Evolutionary conservation across 257 asterid species (phyloP), one percentile per base, ranked within the genome.

Genomic region (Euphrasia confusa): DNA sequence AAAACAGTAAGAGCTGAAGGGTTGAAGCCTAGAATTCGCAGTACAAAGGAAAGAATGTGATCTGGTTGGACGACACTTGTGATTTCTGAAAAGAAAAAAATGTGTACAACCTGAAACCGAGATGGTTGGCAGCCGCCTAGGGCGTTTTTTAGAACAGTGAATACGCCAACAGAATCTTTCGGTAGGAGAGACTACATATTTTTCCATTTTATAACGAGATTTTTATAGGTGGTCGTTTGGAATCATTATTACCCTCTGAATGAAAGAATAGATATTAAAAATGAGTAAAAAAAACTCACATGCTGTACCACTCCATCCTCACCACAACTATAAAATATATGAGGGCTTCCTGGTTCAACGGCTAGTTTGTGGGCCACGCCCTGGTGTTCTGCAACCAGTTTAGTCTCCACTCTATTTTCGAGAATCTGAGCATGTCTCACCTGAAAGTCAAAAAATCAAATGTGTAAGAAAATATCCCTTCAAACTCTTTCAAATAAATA

Each of bases 271-370:
- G 65, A 45, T 53, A 47, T 15, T 1, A 37, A 32, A 53, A 17
- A 33, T 24, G 54, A 54, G 40, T 33, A 39, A 62, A 49, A 49
- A 21, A 11, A 60, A 71, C 95, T 84, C 75, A 92, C 99, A 77
- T 79, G 99, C 68, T 83, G 95, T 71, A 92, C 99, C 65, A 85
- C 28, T 63, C 96, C 97, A 79, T 92, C 95, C 76, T 86, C 95
- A 30, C 96, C 97, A 70, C 99, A 92, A 33, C 94, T 86, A 80
- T 86, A 92, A 49, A 92, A 67, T 27, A 77, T 78, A 77, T 83
- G 84, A 30, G 97, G 88, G 79, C 91, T 79, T 71, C 95, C 97
- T 71, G 95, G 97, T 78, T 89, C 97, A 65, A 92, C 60, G 57
- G 97, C 95, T 79, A 89, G 73, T 66, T 83, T 86, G 71, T 84